Conservation (phyloP, 495 filamentous ascomycete species). For the Pseudoneurospora amorphoporcata region DNA sequence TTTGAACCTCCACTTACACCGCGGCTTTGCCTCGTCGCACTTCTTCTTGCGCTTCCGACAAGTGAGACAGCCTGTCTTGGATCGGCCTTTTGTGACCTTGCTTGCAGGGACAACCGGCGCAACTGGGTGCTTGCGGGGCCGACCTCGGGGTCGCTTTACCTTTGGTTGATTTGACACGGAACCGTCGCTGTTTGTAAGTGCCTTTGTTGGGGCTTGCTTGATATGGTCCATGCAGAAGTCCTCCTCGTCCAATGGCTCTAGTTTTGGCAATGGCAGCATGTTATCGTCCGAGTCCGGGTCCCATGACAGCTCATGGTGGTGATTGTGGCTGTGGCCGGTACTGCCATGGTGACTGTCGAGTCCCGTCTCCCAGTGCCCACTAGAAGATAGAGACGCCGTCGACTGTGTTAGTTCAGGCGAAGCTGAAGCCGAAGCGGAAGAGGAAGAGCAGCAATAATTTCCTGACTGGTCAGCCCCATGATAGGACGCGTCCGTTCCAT, state of each 20-base stretch:
- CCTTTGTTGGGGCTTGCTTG: constrained; percentile 25
- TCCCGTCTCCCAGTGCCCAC: constrained; percentile 24
- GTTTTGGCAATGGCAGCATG: constrained; percentile 29
- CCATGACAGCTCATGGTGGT: constrained; percentile 27
- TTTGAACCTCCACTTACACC: constrained; percentile 44
- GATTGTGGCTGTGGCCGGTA: constrained; percentile 7
- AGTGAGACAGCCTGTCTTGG: constrained; percentile 89
- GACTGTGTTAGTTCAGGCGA: constrained; percentile 21
- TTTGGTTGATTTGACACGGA: constrained; percentile 24
- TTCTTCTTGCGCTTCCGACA: constrained; percentile 93
- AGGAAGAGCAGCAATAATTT: constrained; percentile 11
- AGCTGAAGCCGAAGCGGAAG: constrained; percentile 22
- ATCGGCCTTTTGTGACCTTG: constrained; percentile 77
- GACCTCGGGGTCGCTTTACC: constrained; percentile 56
- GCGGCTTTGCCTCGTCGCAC: constrained; percentile 88
- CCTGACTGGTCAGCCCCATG: constrained; percentile 14
- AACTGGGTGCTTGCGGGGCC: constrained; percentile 76
- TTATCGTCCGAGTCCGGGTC: constrained; percentile 26
- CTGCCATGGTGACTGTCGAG: constrained; percentile 1
- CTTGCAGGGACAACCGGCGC: constrained; percentile 34
- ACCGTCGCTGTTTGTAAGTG: not conserved
- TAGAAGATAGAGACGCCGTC: constrained; percentile 20
- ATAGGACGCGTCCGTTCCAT: constrained; percentile 30
- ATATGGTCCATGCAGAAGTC: constrained; percentile 37
- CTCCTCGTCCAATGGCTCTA: constrained; percentile 38